Percentiles rank a stretch among this genome's conserved stretches.
These are phyloP conservation scores for Sarocladiaceae sp. DNA, from an alignment of 2,329 filamentous ascomycete species.

Conservation along the genomic window DNA sequence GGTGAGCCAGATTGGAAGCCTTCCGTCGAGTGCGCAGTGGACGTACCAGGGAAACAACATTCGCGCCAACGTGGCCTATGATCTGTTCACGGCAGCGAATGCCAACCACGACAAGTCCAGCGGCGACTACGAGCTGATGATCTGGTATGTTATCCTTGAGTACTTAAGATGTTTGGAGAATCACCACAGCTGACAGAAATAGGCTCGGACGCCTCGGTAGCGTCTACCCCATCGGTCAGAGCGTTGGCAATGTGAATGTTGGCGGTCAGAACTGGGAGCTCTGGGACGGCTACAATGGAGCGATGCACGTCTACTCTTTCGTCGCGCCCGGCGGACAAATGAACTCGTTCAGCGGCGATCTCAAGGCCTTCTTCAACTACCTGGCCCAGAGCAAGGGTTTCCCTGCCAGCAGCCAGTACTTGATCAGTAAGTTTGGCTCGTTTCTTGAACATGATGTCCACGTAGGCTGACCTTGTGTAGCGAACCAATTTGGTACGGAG, in stretches of 20 bases:
- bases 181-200: background rate
- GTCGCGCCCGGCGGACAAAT: constrained; percentile 31
- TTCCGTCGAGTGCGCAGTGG: constrained; percentile 28
- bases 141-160: constrained; percentile 40
- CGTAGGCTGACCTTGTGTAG: constrained; percentile 11
- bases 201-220: constrained; percentile 17
- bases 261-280: constrained; percentile 47
- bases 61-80: constrained; percentile 52
- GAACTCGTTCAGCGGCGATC: constrained; percentile 46
- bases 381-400: constrained; percentile 41
- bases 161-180: background rate
- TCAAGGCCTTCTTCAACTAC: constrained; percentile 51
- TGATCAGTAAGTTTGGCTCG: constrained; percentile 27
- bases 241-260: constrained; percentile 48
- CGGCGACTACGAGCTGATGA: constrained; percentile 57
- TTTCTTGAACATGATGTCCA: background rate
- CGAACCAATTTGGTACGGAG: constrained; percentile 40
- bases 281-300: constrained; percentile 49
- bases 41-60: constrained; percentile 22
- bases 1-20: constrained; percentile 24
- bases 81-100: constrained; percentile 45
- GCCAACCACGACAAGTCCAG: constrained; percentile 28
- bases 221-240: constrained; percentile 16
- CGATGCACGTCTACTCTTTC: constrained; percentile 47
- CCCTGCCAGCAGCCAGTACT: constrained; percentile 39